Evolutionary conservation across 2,329 filamentous ascomycete species (phyloP).

Genomic region (Mycogone perniciosa): DNA sequence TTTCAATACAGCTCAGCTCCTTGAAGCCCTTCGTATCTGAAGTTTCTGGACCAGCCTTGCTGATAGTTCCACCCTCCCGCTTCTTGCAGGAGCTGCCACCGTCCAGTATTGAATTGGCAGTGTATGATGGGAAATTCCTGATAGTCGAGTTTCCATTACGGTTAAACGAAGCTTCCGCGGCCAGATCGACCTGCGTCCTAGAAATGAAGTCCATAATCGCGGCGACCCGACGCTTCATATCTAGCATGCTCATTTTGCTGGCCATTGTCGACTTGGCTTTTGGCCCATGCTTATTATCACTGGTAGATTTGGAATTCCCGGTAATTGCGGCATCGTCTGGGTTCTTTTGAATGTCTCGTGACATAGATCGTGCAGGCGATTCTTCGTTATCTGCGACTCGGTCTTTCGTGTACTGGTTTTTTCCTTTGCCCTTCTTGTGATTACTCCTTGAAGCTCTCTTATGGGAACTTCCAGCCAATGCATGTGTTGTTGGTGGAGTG

Average conservation of each 20-base stretch:
- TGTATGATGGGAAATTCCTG: conserved; percentile 29
- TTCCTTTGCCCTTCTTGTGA: conserved; percentile 61
- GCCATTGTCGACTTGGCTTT: conserved; percentile 47
- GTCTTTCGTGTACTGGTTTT: conserved; percentile 79
- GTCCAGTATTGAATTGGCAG: conserved; percentile 4
- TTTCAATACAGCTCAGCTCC: conserved; percentile 70
- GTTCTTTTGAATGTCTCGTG: conserved; percentile 38
- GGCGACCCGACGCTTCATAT: conserved; percentile 78
- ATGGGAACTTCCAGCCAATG: conserved; percentile 40
- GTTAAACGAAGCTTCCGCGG: conserved; percentile 51
- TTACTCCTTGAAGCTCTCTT: conserved; percentile 57
- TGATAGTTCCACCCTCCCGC: conserved; percentile 5
- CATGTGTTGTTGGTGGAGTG: conserved; percentile 40
- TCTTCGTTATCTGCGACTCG: conserved; percentile 53
- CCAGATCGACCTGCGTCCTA: conserved; percentile 81
- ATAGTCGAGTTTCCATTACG: conserved; percentile 33
- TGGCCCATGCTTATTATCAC: conserved; percentile 47
- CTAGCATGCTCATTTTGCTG: conserved; percentile 74
- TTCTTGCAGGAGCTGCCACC: conserved; percentile 17
- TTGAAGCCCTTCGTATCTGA: conserved; percentile 55
- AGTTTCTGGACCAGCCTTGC: conserved; percentile 12
- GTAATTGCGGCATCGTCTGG: conserved; percentile 28
- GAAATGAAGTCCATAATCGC: conserved; percentile 87
- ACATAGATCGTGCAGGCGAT: conserved; percentile 52
- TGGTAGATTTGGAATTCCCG: conserved; percentile 29